These are phyloP conservation scores for Peribolospora baueri DNA, from an alignment of 768 basidiomycete species.

Conservation along the genomic window DNA sequence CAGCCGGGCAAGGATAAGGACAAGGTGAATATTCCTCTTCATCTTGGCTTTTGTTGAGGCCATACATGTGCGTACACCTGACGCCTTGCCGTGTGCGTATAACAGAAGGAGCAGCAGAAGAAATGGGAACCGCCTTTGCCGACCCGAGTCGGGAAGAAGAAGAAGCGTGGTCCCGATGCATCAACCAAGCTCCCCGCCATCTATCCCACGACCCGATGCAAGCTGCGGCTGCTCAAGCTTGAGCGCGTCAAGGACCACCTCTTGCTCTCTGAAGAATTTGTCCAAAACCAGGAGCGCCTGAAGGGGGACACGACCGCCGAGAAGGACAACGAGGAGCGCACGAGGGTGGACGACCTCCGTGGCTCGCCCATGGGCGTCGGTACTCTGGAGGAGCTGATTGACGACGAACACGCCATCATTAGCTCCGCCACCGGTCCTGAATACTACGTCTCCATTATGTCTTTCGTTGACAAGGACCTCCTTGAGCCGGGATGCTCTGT, in stretches of 20 bases:
- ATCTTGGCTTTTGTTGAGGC: too few relatives aligned
- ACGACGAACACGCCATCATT: conserved; percentile 98
- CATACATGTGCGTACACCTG: too few relatives aligned
- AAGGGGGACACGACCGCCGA: conserved; percentile 69
- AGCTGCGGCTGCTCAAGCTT: conserved; percentile 78
- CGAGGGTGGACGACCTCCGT: conserved; percentile 75
- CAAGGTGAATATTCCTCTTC: too few relatives aligned
- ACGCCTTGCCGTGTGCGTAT: conserved; percentile 26
- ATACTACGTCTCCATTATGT: conserved; percentile 92
- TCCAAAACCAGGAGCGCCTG: conserved; percentile 70
- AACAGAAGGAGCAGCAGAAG: conserved; percentile 59
- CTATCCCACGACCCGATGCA: conserved; percentile 82
- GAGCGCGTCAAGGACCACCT: conserved; percentile 97
- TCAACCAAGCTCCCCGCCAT: conserved; percentile 78
- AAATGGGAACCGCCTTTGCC: conserved; percentile 98
- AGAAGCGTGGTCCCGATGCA: conserved; percentile 64
- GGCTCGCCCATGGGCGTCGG: conserved; percentile 97
- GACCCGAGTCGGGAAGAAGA: conserved; percentile 92
- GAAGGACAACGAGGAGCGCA: conserved; percentile 90
- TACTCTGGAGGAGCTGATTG: conserved; percentile 82
- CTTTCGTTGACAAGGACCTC: conserved; percentile 91
- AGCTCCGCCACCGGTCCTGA: conserved; percentile 84
- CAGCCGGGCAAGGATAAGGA: too few relatives aligned
- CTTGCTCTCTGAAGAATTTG: conserved; percentile 63
- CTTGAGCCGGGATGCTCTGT: conserved; percentile 92